phyloP scores from a whole-genome alignment of 768 basidiomycete species.

The Naematelia aurantialba region DNA sequence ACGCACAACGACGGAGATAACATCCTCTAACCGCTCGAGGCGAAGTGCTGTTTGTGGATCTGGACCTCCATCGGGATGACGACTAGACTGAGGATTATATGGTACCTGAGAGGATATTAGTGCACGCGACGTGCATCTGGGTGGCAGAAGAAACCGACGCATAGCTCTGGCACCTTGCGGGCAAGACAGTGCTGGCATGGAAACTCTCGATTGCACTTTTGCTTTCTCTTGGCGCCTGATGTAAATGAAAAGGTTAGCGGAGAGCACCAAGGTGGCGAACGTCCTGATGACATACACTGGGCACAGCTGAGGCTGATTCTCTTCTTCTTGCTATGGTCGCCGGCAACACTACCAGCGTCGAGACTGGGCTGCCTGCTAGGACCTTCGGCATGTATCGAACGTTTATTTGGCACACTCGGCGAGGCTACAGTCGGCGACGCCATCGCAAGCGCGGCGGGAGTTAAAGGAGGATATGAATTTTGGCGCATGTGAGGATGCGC shows the following conservation, averaged over 20 bases:
- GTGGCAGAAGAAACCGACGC: conserved; percentile 25
- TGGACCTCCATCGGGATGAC: conserved; percentile 7
- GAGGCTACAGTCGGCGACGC: not conserved
- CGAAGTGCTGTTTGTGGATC: conserved; percentile 30
- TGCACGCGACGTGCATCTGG: not conserved
- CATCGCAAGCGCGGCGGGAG: not conserved
- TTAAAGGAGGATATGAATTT: not conserved
- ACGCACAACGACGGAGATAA: conserved; percentile 30
- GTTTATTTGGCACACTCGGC: not conserved
- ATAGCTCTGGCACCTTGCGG: conserved; percentile 47
- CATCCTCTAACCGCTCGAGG: conserved; percentile 32
- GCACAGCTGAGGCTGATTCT: conserved; percentile 44
- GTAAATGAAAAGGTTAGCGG: not conserved
- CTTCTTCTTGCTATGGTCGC: conserved; percentile 36
- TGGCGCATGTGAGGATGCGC: not conserved
- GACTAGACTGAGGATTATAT: conserved; percentile 41
- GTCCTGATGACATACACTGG: conserved; percentile 26
- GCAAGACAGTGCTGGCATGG: conserved; percentile 50
- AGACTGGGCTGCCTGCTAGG: not conserved
- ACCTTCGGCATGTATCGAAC: not conserved
- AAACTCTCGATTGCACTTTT: conserved; percentile 49
- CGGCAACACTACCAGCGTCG: conserved; percentile 9
- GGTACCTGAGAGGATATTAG: conserved; percentile 26
- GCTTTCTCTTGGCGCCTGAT: conserved; percentile 44
- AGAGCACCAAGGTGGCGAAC: not conserved